These are phyloP conservation scores for Paraphoma chrysanthemicola DNA, from an alignment of 2,329 filamentous ascomycete species.

Conservation along the genomic window DNA sequence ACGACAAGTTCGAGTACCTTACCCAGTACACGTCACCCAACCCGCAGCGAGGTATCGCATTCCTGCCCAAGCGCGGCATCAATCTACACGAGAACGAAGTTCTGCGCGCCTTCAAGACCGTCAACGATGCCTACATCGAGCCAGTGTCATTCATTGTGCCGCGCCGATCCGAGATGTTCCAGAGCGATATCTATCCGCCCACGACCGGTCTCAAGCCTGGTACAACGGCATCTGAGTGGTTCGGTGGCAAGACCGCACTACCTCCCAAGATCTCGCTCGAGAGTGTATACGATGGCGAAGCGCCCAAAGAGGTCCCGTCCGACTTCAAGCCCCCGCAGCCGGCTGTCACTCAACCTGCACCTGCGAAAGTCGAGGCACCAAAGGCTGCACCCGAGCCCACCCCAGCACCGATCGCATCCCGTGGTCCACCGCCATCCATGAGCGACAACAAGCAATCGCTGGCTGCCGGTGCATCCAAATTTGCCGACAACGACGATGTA, in stretches of 20 bases:
- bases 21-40: slow-evolving; percentile 98
- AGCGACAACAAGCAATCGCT: slow-evolving; percentile 89
- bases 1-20: slow-evolving; percentile 97
- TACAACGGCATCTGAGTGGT: slow-evolving; percentile 82
- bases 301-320: slow-evolving; percentile 76
- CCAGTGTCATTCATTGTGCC: slow-evolving; percentile 98
- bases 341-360: slow-evolving; percentile 44
- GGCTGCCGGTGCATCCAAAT: slow-evolving; percentile 83
- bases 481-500: slow-evolving; percentile 79
- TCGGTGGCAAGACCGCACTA: slow-evolving; percentile 80
- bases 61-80: slow-evolving; percentile 92
- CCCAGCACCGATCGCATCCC: slow-evolving; percentile 55
- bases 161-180: slow-evolving; percentile 90
- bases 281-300: slow-evolving; percentile 85
- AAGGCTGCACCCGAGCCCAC: slow-evolving; percentile 56
- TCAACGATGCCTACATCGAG: slow-evolving; percentile 93
- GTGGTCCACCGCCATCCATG: slow-evolving; percentile 70
- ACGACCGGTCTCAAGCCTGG: slow-evolving; percentile 81
- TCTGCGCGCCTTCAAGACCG: slow-evolving; percentile 95
- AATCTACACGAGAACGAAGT: slow-evolving; percentile 93
- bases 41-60: slow-evolving; percentile 92
- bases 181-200: slow-evolving; percentile 95
- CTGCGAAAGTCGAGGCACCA: slow-evolving; percentile 61
- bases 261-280: slow-evolving; percentile 94
- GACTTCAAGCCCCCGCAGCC: slow-evolving; percentile 67